These are phyloP conservation scores for Naegleria gruberi DNA, from an alignment of 208 protist species.

Conservation along the genomic window DNA sequence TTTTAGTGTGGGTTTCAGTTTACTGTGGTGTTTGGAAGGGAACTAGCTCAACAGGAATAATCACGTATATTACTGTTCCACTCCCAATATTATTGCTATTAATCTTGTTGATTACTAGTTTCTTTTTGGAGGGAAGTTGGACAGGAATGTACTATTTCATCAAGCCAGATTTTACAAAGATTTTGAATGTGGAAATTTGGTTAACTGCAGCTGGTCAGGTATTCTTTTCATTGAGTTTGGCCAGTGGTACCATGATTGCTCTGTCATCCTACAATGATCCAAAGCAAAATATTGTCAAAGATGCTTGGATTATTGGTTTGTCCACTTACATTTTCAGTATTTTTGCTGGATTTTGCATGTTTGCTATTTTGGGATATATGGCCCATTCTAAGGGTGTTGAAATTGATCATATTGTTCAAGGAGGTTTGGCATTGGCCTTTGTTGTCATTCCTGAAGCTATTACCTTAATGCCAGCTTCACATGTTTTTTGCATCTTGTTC, in stretches of 20 bases:
- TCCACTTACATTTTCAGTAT: background rate
- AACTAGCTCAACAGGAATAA: background rate
- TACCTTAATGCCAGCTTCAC: background rate
- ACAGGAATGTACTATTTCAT: constrained; percentile 1
- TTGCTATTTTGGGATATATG: constrained; percentile 18
- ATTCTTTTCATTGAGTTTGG: background rate
- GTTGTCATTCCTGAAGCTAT: background rate
- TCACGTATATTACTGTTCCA: constrained; percentile 5
- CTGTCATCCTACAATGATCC: background rate
- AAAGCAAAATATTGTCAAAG: constrained; percentile 12
- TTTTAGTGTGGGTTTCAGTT: background rate
- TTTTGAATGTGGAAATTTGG: background rate
- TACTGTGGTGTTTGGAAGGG: constrained; percentile 13
- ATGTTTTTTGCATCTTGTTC: background rate
- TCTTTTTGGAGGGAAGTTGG: background rate
- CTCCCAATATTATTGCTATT: background rate
- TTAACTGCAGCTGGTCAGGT: constrained; percentile 2
- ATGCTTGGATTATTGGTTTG: background rate
- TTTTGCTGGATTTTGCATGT: constrained; percentile 6
- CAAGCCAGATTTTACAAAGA: background rate
- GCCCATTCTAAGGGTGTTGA: background rate
- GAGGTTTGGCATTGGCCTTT: background rate
- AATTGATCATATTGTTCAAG: background rate
- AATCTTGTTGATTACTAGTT: background rate
- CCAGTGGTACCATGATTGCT: background rate